Base-by-base conservation (phyloP, 108 stramenopile species). In the Discostella stelligeroides region DNA sequence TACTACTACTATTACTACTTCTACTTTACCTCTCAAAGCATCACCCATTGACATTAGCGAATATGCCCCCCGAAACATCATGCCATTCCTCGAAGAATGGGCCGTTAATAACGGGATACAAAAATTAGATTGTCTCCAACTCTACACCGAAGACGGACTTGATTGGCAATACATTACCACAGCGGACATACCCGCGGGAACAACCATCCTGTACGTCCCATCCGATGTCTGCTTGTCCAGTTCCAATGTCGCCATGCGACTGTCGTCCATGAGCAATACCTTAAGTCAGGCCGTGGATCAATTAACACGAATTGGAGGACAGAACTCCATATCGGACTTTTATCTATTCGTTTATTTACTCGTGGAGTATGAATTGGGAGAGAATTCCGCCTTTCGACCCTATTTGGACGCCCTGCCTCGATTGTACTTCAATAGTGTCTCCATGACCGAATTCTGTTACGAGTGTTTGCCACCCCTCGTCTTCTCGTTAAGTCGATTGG, bases 361-460 rank as follows among this genome's bases (percentile, higher is more conserved):
- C 15, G 60, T 75, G 14, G 86, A 87, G 66, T 87, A 75, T 51
- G 84, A 87, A 40, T 47, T 37, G 12, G 80, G 76, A 9, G 70
- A 73, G 11, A 67, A 70, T 55, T 80, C 75, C 12, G 40, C 34
- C 13, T 90, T 59, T 45, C 47, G 76, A 58, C 81, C 83, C 24
- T 90, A 76, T 69, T 48, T 90, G 20, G 68, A 85, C 41, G 60
- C 70, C 5, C 20, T 90, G 23, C 89, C 89, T 29, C 73, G 76
- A 17, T 38, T 61, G 17, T 90, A 82, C 56, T 73, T 62, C 56
- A 86, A 68, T 34, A 79, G 72, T 8, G 72, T 85, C 29, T 83
- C 59, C 63, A 81, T 87, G 81, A 82, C 76, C 11, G 72, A 76
- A 37, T 75, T 82, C 63, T 82, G 81, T 47, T 73, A 68, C 34